Conservation (phyloP, 352 stramenopile genomes). For the Phytophthora sojae region DNA sequence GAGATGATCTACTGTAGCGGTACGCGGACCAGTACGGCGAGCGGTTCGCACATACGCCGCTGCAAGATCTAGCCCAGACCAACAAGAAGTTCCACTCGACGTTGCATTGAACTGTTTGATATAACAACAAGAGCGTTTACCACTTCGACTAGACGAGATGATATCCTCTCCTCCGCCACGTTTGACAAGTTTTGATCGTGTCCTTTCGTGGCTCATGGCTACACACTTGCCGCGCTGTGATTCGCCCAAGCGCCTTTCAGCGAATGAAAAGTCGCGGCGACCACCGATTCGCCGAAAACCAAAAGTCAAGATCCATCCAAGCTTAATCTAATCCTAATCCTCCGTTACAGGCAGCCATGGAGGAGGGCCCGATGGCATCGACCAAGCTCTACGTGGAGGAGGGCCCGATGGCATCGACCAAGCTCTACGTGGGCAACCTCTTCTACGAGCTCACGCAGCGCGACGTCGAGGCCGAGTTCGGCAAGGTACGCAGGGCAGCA, state of each 20-base stretch:
- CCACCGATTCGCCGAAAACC: too few species aligned
- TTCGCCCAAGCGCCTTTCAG: background rate
- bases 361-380: too few species aligned
- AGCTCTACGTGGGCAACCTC: constrained; percentile 75
- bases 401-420: constrained; percentile 49
- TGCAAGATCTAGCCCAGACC: constrained; percentile 97
- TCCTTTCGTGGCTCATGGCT: too few species aligned
- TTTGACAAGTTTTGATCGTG: too few species aligned
- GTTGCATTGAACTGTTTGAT: constrained; percentile 37
- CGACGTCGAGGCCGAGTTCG: constrained; percentile 60
- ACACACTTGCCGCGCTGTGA: background rate
- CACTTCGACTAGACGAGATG: too few species aligned
- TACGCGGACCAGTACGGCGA: constrained; percentile 96
- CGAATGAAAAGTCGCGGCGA: too few species aligned
- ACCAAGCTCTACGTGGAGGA: constrained; percentile 9
- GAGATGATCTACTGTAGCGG: constrained; percentile 97
- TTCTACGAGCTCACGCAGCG: constrained; percentile 55
- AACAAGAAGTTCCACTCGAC: constrained; percentile 98
- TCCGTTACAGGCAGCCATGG: constrained; percentile 4
- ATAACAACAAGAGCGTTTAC: background rate
- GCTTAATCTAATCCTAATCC: too few species aligned
- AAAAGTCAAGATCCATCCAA: background rate
- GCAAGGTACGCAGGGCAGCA: constrained; percentile 33
- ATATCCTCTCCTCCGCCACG: too few species aligned
- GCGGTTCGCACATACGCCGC: constrained; percentile 96